Evolutionary conservation across 163 green algal species (phyloP), one percentile per base, ranked within the genome.

Genomic region (Coccomyxa subellipsoidea): DNA sequence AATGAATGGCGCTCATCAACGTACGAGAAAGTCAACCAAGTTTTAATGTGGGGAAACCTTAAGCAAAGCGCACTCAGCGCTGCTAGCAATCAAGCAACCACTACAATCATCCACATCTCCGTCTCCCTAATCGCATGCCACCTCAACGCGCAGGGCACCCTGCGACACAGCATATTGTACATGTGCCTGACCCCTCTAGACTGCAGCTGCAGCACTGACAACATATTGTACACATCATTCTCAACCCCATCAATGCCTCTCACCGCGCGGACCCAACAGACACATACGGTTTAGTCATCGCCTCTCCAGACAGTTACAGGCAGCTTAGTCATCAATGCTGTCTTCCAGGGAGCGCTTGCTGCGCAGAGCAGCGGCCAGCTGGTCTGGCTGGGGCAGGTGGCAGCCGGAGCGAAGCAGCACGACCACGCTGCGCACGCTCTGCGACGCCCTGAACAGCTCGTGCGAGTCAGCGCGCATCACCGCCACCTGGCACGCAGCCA

Each of bases 361-460:
- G 75, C 85, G 85, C 76, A 94, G 82, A 5, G 89, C 85, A 18
- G 87, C 83, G 21, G 89, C 80, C 79, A 95, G 85, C 86, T 93
- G 89, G 69, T 90, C 84, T 4, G 87, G 85, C 37, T 78, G 73
- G 5, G 91, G 91, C 38, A 93, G 53, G 53, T 86, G 59, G 36
- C 77, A 36, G 29, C 82, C 86, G 37, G 54, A 76, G 21, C 84
- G 80, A 38, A 95, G 82, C 59, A 93, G 81, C 34, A 95, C 92
- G 34, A 94, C 90, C 53, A 93, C 83, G 0, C 78, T 86, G 36
- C 66, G 54, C 37, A 87, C 84, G 53, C 91, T 88, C 18, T 87
- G 69, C 35, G 85, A 86, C 71, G 84, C 90, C 38, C 90, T 86
- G 84, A 95, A 95, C 9, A 93, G 76, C 54, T 87, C 84, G 81